Evolutionary conservation across 1,284 basidiomycete species (phyloP), one percentile per base, ranked within the genome.

Genomic region (Gymnopus androsaceus): DNA sequence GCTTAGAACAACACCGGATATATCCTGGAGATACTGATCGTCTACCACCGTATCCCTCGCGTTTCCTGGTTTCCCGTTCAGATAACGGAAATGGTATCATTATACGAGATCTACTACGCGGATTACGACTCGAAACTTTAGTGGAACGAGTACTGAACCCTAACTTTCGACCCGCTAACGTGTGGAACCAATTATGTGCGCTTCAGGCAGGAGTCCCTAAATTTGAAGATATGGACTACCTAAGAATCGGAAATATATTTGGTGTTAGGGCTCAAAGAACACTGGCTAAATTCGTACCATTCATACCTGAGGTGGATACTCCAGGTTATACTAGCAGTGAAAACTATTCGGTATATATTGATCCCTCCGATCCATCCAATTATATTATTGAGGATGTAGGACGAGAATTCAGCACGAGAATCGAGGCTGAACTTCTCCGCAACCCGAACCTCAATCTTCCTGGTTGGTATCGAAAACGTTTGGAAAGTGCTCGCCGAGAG

Each of bases 391-490:
- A 56, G n/a, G 48, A 56, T 21, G 25, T 14, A 5, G 34, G 21
- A 17, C 4, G 54, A n/a, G 47, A 56, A 34, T 56, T 44, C 23
- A 27, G 14, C 9, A 30, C 38, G 14, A 9, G 1, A 14, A 28
- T 56, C 14, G 5, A 46, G 7, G 27, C 7, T 21, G 15, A 23
- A 2, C 28, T 33, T 17, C 31, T 51, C 7, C 12, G 36, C 9
- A 56, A 51, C 27, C 30, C 17, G 4, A 27, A 45, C n/a, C 51
- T 56, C 31, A 45, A 56, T 36, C 21, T 56, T 15, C 55, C 55
- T 1, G 30, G 19, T 9, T 56, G 48, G 55, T 56, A 51, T 36
- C 12, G 11, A 15, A 51, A 44, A 31, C 48, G 25, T 4, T 11
- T 56, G 9, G 6, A 28, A 15, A 12, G 14, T 2, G 47, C 38